A percentile compares a stretch with the other conserved stretches of the same genome.
Evolutionary conservation across 257 asterid species (phyloP).

Genomic region (Solanum okadae): DNA sequence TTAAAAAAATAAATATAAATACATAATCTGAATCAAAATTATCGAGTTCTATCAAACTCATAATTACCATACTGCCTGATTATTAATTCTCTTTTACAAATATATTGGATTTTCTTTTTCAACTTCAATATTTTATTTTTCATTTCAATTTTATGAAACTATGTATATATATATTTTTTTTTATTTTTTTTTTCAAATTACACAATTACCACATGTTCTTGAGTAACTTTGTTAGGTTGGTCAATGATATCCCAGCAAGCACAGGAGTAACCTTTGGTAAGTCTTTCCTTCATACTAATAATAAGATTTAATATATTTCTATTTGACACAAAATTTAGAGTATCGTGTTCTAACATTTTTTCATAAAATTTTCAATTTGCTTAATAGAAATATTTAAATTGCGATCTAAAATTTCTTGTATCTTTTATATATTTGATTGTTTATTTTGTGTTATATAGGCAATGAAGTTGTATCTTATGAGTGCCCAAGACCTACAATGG

Average conservation of each 20-base stretch:
- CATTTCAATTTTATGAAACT: neutral
- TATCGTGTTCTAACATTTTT: neutral
- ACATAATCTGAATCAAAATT: neutral
- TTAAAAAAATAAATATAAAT: neutral
- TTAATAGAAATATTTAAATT: too few species aligned
- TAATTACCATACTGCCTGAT: neutral
- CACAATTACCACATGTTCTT: neutral
- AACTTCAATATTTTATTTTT: neutral
- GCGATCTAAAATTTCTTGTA: too few species aligned
- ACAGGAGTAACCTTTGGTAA: slow-evolving; percentile 4
- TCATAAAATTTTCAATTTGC: neutral
- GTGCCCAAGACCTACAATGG: slow-evolving; percentile 53
- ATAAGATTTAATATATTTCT: neutral
- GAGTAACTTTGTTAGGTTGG: neutral
- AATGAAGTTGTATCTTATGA: slow-evolving; percentile 56
- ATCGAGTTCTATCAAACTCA: neutral
- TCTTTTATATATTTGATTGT: neutral
- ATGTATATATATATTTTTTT: neutral
- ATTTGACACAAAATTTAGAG: too few species aligned
- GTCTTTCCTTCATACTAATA: neutral
- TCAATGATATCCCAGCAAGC: slow-evolving; percentile 6
- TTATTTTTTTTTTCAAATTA: neutral
- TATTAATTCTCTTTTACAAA: neutral
- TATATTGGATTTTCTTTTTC: neutral
- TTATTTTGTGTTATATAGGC: slow-evolving; percentile 13